Conservation (phyloP, 176 grass and related monocot species). For the Oryza longistaminata region DNA sequence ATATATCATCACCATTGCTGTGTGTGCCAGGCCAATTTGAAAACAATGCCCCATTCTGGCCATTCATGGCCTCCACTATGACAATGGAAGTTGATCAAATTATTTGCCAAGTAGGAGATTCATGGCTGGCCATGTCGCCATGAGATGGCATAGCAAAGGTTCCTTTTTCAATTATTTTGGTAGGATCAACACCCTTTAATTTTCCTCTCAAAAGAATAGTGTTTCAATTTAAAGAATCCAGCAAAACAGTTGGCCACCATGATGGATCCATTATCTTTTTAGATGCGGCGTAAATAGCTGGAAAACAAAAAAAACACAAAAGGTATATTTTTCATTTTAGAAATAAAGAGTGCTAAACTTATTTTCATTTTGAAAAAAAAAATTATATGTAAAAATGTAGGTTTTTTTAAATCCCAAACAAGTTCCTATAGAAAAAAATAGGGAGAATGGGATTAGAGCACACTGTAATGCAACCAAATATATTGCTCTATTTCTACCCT, state of each 20-base stretch:
- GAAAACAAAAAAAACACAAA: neutral
- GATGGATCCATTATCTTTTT: neutral
- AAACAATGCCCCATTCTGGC: neutral
- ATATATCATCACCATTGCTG: neutral
- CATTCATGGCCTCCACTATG: neutral
- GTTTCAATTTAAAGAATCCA: neutral
- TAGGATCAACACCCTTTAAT: neutral
- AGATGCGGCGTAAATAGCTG: neutral
- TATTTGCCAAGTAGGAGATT: neutral
- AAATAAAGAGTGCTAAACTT: neutral
- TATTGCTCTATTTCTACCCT: neutral
- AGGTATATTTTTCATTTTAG: neutral
- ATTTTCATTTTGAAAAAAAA: neutral
- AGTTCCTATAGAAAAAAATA: no score
- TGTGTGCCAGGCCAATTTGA: neutral
- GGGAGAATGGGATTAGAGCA: no score
- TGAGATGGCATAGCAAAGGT: constrained; percentile 11
- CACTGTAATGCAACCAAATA: neutral
- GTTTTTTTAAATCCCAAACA: no score
- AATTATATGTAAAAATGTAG: neutral
- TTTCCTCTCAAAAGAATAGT: neutral
- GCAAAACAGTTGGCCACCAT: neutral
- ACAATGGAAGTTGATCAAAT: constrained; percentile 20
- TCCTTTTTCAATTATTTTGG: constrained; percentile 22
- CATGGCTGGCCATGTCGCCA: constrained; percentile 11